These are phyloP conservation scores for Saraca asoca DNA, from an alignment of 331 rosid species.

Conservation along the genomic window DNA sequence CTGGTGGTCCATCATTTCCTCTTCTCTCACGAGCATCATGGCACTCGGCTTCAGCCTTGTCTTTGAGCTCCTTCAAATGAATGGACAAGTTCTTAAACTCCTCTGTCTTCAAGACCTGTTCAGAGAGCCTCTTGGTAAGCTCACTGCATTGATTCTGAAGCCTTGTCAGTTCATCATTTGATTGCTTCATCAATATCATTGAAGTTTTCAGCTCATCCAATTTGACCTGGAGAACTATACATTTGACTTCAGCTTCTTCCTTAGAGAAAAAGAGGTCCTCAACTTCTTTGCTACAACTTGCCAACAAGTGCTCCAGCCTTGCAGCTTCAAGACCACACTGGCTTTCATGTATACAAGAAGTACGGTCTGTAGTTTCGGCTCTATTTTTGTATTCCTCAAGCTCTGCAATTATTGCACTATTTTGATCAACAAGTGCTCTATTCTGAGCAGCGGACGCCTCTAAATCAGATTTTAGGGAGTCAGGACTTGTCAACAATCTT, in stretches of 20 bases:
- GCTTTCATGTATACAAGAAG: slow-evolving; percentile 37
- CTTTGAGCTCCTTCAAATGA: slow-evolving; percentile 93
- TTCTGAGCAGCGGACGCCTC: slow-evolving; percentile 54
- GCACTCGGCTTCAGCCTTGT: slow-evolving; percentile 82
- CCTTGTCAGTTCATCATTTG: slow-evolving; percentile 52
- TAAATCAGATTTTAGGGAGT: slow-evolving; percentile 59
- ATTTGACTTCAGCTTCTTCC: slow-evolving; percentile 76
- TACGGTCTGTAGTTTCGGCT: slow-evolving; percentile 44
- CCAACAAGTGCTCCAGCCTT: slow-evolving; percentile 62
- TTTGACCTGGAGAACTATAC: slow-evolving; percentile 63
- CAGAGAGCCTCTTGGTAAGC: slow-evolving; percentile 72
- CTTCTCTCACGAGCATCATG: slow-evolving; percentile 64
- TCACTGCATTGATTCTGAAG: slow-evolving; percentile 64
- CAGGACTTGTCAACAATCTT: slow-evolving; percentile 54
- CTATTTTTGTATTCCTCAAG: slow-evolving; percentile 49
- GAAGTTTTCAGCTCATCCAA: slow-evolving; percentile 63
- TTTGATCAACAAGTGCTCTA: slow-evolving; percentile 55
- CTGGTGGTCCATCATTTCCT: slow-evolving; percentile 73
- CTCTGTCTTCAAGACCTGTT: slow-evolving; percentile 85
- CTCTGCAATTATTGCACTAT: slow-evolving; percentile 45
- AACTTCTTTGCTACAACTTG: slow-evolving; percentile 54
- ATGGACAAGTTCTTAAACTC: slow-evolving; percentile 89
- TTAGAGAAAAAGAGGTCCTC: slow-evolving; percentile 62
- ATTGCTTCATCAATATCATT: slow-evolving; percentile 53
- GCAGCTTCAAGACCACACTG: slow-evolving; percentile 55